phyloP scores from a whole-genome alignment of 1,284 basidiomycete species.

The Exobasidium cylindrosporum region DNA sequence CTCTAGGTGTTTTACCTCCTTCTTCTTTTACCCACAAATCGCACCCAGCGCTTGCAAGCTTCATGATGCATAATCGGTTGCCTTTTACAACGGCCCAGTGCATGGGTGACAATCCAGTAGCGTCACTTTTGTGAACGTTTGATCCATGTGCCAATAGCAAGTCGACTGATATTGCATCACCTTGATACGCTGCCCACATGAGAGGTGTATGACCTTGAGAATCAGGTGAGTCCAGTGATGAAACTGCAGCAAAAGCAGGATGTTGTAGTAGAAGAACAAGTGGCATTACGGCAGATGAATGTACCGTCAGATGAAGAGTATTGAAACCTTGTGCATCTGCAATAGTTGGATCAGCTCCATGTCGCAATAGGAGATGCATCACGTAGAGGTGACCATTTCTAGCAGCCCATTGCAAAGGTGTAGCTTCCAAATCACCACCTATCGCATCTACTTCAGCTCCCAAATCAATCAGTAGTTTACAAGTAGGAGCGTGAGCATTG shows the following conservation, averaged over 20 bases:
- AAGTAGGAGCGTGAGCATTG: slow-evolving; percentile 67
- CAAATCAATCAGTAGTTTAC: slow-evolving; percentile 67
- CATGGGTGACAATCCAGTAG: slow-evolving; percentile 79
- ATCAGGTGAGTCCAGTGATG: slow-evolving; percentile 60
- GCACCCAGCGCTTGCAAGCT: slow-evolving; percentile 78
- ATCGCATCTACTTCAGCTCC: slow-evolving; percentile 93
- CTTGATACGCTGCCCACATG: slow-evolving; percentile 99
- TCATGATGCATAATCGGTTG: slow-evolving; percentile 76
- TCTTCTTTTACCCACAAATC: slow-evolving; percentile 78
- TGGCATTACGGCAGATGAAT: slow-evolving; percentile 90
- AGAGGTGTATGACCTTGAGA: slow-evolving; percentile 88
- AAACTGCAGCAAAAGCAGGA: slow-evolving; percentile 62
- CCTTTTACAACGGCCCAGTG: slow-evolving; percentile 99
- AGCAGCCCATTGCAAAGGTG: slow-evolving; percentile 96
- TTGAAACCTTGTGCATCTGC: slow-evolving; percentile 94
- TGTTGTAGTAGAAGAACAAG: slow-evolving; percentile 78
- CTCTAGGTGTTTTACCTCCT: slow-evolving; percentile 80
- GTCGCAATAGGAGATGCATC: slow-evolving; percentile 80
- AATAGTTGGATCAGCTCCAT: slow-evolving; percentile 88
- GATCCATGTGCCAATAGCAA: slow-evolving; percentile 85
- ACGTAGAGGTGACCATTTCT: slow-evolving; percentile 90
- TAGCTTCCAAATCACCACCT: slow-evolving; percentile 92
- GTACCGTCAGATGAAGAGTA: slow-evolving; percentile 87
- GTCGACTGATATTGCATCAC: slow-evolving; percentile 91
- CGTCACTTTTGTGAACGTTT: slow-evolving; percentile 71